Percentiles rank a stretch among this genome's conserved stretches.
Evolutionary conservation across 2,329 filamentous ascomycete genomes (phyloP).

Genomic region (Stemphylium lycopersici): DNA sequence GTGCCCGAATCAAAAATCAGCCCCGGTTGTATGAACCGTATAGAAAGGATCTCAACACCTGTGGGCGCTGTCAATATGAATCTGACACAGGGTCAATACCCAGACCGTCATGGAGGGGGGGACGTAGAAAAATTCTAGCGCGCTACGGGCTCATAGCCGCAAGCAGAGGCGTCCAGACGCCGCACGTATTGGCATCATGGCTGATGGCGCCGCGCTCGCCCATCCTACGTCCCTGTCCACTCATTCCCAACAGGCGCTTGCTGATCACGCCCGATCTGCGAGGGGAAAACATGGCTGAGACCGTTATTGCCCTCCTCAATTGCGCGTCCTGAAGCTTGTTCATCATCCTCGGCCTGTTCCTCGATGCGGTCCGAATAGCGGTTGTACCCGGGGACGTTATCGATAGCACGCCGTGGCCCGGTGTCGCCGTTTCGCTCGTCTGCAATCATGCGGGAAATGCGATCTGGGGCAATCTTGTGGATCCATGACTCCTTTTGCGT

Average conservation of each 20-base stretch:
- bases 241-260: constrained; percentile 34
- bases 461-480: constrained; percentile 37
- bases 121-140: too few species aligned
- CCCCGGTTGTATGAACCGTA: too few species aligned
- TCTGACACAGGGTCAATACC: too few species aligned
- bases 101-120: too few species aligned
- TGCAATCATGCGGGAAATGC: constrained; percentile 41
- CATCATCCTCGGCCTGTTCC: constrained; percentile 32
- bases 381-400: constrained; percentile 37
- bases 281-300: constrained; percentile 25
- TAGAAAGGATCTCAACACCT: too few species aligned
- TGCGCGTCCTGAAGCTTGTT: constrained; percentile 18
- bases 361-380: constrained; percentile 40
- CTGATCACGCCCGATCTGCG: constrained; percentile 21
- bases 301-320: constrained; percentile 29
- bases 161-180: too few species aligned
- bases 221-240: constrained; percentile 26
- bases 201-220: neutral
- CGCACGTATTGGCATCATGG: neutral
- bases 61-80: too few species aligned
- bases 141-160: too few species aligned
- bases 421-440: constrained; percentile 35
- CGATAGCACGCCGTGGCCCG: constrained; percentile 33
- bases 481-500: constrained; percentile 42
- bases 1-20: too few species aligned